Conservation (phyloP, 768 basidiomycete genomes). For the Chalciporus sphaerocephalus region DNA sequence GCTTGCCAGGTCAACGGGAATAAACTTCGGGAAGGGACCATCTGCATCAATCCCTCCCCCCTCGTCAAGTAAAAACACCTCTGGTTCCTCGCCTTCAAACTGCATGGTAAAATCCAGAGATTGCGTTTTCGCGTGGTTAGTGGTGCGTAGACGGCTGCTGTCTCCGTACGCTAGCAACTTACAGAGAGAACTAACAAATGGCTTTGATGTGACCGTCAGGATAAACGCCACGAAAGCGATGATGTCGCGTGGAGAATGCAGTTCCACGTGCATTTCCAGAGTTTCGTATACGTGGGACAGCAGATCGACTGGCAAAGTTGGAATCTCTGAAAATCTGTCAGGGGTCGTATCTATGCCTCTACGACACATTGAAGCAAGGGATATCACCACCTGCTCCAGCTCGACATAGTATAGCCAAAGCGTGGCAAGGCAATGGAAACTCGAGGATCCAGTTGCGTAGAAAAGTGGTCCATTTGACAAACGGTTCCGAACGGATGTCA, state of each 20-base stretch:
- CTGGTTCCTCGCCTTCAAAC: conserved; percentile 31
- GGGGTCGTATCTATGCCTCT: conserved; percentile 40
- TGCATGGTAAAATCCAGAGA: conserved; percentile 14
- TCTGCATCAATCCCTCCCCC: conserved; percentile 38
- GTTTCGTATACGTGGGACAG: conserved; percentile 60
- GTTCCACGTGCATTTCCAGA: conserved; percentile 50
- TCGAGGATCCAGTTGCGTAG: conserved; percentile 14
- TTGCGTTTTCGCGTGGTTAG: conserved; percentile 11
- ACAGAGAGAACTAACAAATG: conserved; percentile 58
- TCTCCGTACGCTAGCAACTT: conserved; percentile 52
- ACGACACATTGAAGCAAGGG: conserved; percentile 55
- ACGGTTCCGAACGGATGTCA: conserved; percentile 46
- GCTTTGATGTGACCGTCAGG: conserved; percentile 57
- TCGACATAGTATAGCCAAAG: conserved; percentile 49
- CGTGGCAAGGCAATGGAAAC: conserved; percentile 32
- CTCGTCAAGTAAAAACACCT: conserved; percentile 38
- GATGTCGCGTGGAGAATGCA: conserved; percentile 45
- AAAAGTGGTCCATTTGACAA: conserved; percentile 41
- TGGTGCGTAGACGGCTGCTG: conserved; percentile 26
- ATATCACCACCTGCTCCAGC: conserved; percentile 45
- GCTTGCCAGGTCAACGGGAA: conserved; percentile 46
- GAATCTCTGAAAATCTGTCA: conserved; percentile 40
- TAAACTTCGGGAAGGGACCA: conserved; percentile 58
- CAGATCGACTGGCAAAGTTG: conserved; percentile 44
- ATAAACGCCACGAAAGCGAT: conserved; percentile 61